Percentiles rank a stretch among this genome's conserved stretches.
Conservation (phyloP, 345 rosid genomes). For the Dipteronia dyeriana region DNA sequence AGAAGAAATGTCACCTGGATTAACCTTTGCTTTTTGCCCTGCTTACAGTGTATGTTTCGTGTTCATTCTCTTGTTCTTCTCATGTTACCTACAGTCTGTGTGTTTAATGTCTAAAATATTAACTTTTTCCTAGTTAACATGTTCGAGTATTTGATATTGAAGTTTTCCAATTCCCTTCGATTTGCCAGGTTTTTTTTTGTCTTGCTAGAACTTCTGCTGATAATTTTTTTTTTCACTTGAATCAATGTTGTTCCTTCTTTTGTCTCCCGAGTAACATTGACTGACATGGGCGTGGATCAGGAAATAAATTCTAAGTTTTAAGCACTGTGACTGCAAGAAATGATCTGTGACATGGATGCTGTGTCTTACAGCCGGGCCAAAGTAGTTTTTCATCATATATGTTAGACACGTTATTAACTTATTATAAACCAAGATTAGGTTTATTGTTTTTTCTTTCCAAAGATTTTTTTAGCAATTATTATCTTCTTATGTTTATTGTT, state of each 20-base stretch:
- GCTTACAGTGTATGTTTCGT: neutral
- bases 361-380: slow-evolving; percentile 2
- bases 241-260: neutral
- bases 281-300: neutral
- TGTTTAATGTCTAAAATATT: neutral
- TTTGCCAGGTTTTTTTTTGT: neutral
- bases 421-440: neutral
- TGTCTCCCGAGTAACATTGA: neutral
- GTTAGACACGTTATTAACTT: neutral
- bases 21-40: neutral
- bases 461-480: neutral
- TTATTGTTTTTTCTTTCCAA: neutral
- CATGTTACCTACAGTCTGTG: neutral
- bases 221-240: neutral
- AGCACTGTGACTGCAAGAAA: neutral
- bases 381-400: neutral
- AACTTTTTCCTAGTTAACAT: neutral
- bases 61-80: neutral
- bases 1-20: neutral
- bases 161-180: neutral
- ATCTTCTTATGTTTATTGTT: neutral
- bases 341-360: neutral
- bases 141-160: neutral
- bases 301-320: neutral
- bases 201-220: neutral